These are phyloP conservation scores for Diaporthe nobilis DNA, from an alignment of 2,329 filamentous ascomycete species.

Conservation along the genomic window DNA sequence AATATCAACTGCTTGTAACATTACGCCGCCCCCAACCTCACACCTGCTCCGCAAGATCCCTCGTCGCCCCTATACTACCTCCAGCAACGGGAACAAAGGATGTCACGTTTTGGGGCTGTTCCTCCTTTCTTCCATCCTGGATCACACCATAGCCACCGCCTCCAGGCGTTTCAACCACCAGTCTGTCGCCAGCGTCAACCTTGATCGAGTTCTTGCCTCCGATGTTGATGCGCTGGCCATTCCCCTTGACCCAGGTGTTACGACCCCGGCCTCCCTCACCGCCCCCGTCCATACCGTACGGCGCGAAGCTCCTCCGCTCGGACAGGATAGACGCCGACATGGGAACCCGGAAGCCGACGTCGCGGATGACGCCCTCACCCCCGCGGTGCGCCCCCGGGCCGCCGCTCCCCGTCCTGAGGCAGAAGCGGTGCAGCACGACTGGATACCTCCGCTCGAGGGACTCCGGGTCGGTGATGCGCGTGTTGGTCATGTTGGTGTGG, in stretches of 20 bases:
- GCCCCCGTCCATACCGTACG: slow-evolving; percentile 53
- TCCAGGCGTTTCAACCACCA: slow-evolving; percentile 55
- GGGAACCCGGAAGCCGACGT: slow-evolving; percentile 50
- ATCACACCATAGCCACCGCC: slow-evolving; percentile 46
- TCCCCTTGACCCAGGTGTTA: slow-evolving; percentile 46
- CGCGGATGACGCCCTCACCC: slow-evolving; percentile 50
- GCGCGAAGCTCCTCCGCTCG: slow-evolving; percentile 50
- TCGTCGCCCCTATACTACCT: slow-evolving; percentile 2
- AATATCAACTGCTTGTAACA: too few relatives aligned
- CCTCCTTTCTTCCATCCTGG: neutral
- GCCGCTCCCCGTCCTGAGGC: slow-evolving; percentile 47
- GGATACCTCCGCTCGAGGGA: slow-evolving; percentile 52
- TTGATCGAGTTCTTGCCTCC: slow-evolving; percentile 50
- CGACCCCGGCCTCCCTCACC: slow-evolving; percentile 40
- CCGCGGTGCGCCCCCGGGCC: slow-evolving; percentile 49
- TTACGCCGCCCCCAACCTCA: neutral
- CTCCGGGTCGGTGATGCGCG: slow-evolving; percentile 48
- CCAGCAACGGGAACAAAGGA: slow-evolving; percentile 28
- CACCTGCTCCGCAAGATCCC: slow-evolving; percentile 27
- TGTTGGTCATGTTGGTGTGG: slow-evolving; percentile 49
- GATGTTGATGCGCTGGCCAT: slow-evolving; percentile 48
- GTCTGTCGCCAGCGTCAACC: slow-evolving; percentile 50
- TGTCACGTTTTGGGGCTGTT: neutral
- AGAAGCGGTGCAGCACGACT: slow-evolving; percentile 49
- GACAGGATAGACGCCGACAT: slow-evolving; percentile 54